Percentiles rank a stretch among this genome's conserved stretches.
Evolutionary conservation across 2,329 filamentous ascomycete genomes (phyloP).

Genomic region (Penicillium sp.): DNA sequence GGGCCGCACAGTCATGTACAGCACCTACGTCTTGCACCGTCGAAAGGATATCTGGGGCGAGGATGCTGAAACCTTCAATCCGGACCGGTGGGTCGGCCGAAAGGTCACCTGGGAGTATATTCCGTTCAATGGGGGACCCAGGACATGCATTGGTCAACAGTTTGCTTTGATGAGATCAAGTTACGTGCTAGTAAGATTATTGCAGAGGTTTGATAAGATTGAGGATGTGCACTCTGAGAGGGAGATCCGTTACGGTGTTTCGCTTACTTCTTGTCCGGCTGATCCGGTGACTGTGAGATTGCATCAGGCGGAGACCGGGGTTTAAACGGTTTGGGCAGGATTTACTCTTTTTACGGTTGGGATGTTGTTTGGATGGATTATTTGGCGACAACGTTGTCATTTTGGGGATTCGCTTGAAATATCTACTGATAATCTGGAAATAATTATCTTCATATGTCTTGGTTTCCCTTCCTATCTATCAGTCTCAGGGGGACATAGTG

Average conservation of each 20-base stretch:
- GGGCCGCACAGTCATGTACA: slow-evolving; percentile 12
- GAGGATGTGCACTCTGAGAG: background rate
- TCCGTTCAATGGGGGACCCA: slow-evolving; percentile 23
- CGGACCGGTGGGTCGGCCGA: slow-evolving; percentile 44
- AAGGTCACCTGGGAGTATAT: slow-evolving; percentile 37
- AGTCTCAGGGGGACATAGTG: too few species aligned
- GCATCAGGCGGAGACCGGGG: background rate
- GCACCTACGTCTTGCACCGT: slow-evolving; percentile 37
- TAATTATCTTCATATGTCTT: too few species aligned
- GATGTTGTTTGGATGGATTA: too few species aligned
- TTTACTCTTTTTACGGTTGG: background rate
- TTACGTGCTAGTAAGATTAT: slow-evolving; percentile 18
- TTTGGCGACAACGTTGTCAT: too few species aligned
- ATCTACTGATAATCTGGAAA: too few species aligned
- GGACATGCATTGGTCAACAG: slow-evolving; percentile 24
- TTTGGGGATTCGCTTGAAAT: too few species aligned
- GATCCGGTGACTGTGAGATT: background rate
- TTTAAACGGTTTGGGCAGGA: background rate
- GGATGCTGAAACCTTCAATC: slow-evolving; percentile 36
- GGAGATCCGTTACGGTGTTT: background rate
- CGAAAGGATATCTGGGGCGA: slow-evolving; percentile 43
- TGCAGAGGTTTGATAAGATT: slow-evolving; percentile 16
- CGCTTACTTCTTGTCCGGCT: background rate
- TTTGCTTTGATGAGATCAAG: slow-evolving; percentile 20
- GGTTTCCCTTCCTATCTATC: too few species aligned